Conservation (phyloP, 805 yeast species). For the Kregervanrija delftensis region DNA sequence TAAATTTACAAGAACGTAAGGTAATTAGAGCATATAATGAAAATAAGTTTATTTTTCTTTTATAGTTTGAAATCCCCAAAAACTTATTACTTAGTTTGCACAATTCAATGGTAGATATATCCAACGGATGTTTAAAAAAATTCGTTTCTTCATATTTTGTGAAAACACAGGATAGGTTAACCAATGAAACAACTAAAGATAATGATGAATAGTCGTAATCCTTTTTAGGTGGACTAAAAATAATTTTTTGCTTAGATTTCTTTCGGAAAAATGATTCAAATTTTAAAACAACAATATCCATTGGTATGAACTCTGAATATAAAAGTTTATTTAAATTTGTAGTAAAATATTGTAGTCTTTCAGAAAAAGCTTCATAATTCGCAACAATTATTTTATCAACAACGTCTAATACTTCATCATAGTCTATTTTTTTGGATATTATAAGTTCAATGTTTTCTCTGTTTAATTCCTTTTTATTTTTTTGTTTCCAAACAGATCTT, state of each 20-base stretch:
- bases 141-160: background rate
- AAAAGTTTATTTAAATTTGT: slow-evolving; percentile 2
- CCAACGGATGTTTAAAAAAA: background rate
- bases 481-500: slow-evolving; percentile 2
- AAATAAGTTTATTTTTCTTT: slow-evolving; percentile 1
- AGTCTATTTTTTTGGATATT: background rate
- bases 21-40: slow-evolving; percentile 3
- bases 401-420: background rate
- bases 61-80: slow-evolving; percentile 1
- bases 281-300: background rate
- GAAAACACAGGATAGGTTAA: background rate
- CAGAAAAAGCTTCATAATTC: slow-evolving; percentile 6
- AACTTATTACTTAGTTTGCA: background rate
- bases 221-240: slow-evolving; percentile 9
- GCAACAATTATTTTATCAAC: slow-evolving; percentile 2
- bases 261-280: slow-evolving; percentile 1
- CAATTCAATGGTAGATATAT: background rate
- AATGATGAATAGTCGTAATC: slow-evolving; percentile 6
- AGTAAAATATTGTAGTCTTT: slow-evolving; percentile 9
- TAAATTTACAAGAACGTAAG: background rate
- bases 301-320: no score
- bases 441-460: no score
- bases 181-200: slow-evolving; percentile 10
- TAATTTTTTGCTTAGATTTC: background rate
- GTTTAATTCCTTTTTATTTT: background rate